Evolutionary conservation across 768 basidiomycete genomes (phyloP), one percentile per base, ranked within the genome.

Genomic region (Xerocomellus intermedius): DNA sequence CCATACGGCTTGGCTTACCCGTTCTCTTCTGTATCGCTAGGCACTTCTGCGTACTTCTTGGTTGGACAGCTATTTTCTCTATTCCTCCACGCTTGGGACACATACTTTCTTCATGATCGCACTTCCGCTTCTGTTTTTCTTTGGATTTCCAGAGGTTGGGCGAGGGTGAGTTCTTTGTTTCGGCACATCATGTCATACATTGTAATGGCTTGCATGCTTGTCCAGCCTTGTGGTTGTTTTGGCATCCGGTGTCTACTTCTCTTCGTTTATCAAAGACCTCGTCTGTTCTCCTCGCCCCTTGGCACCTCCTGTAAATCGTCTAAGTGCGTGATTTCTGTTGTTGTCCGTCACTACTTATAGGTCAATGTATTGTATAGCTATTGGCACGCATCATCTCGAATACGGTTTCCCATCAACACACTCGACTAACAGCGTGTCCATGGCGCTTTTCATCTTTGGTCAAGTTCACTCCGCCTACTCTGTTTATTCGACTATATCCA

Each of bases 401-500:
- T 96, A 96, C 62, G 96, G 96, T 22, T 96, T 98, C 66, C 95
- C 94, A 0, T 96, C 94, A 0, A 97, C 95, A 0, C 96, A 99
- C 64, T 90, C 92, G 2, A 92, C 94, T 8, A 96, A 97, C 69
- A 83, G 85, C 50, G 80, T 94, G 48, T 95, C 92, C 26, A 89
- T 97, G 64, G 93, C 93, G 0, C 79, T 98, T 4, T 91, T 91
- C 72, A 77, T 91, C 56, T 86, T 80, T 58, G 72, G 81, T 4
- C 77, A 84, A 42, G 66, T 85, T 48, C 79, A 85, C 65, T 72
- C 73, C n/a, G 77, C 84, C 38, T 77, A 82, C 22, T 19, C 64
- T 9, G 55, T 62, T 57, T 35, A 71, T 45, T 55, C 66, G 8
- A 62, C 68, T 35, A 76, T 89, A 43, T 84, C 87, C 4, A 61